Base-by-base conservation (phyloP, 768 basidiomycete species). In the Lentinula raphanica region DNA sequence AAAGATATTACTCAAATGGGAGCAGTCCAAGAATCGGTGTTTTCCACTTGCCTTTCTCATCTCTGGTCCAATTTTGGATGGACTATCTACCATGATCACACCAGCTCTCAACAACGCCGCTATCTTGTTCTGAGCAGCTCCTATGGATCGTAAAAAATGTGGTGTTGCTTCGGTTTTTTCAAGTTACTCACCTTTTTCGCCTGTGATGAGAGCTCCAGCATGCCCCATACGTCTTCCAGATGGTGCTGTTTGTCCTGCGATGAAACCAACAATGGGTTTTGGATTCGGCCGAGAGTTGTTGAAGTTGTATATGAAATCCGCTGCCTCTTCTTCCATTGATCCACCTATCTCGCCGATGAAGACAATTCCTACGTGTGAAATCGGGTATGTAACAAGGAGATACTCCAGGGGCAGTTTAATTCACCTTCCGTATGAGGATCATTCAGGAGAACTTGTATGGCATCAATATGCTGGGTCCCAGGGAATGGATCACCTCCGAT, bases 281-380 rank as follows among this genome's bases (percentile, higher is more conserved):
- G 92, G 92, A 63, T 86, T 78, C 57, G 73, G 73, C 54, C 90
- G 83, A 31, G 88, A 92, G 76, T 92, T 90, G 80, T 98, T 99
- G 79, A 90, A 88, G 71, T 83, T 80, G 69, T 90, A 88, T 56
- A 99, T 78, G 74, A 95, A 98, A 65, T 94, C 97, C 5, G 97
- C 97, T 6, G 97, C 97, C 63, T 98, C 96, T 72, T 99, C 97
- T 75, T 99, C 97, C 96, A 98, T 97, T 6, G 91, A 89, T 23
- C 97, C 97, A 62, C 97, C 97, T 65, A 99, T 99, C 76, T 99
- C 97, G 59, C 97, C 97, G 65, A 99, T 98, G 61, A 98, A 78
- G 62, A 99, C 96, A 63, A 99, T 95, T 64, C 95, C 92, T 92
- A 32, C 45, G 38, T 35, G 31, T 39, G 19, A 39, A 21, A n/a